Base-by-base conservation (phyloP, 345 rosid genomes). In the Dimocarpus longan region DNA sequence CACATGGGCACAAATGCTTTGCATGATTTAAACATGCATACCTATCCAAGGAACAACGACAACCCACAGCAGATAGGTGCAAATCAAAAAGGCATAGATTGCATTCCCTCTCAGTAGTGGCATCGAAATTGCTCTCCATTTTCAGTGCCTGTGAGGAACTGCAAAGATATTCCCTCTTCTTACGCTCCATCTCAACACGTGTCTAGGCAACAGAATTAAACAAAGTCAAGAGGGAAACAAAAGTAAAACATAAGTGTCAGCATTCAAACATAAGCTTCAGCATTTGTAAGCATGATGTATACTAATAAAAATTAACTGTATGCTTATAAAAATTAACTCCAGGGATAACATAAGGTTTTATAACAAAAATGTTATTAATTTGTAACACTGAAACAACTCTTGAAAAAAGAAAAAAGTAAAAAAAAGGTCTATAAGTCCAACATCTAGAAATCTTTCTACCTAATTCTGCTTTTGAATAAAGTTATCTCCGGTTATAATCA, bases 31-130 rank as follows among this genome's bases (percentile, higher is more conserved):
- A 87, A 85, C 99, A 97, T 64, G 92, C 88, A 81, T 90, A 94
- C 87, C 81, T 94, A 83, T 97, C 98, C 9, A 98, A 92, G 68
- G 96, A 97, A 83, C 98, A 97, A 52, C 54, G 90, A 81, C 99
- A 97, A 76, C 98, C 98, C 19, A 87, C 98, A n/a, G 99, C 99
- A 71, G 99, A 97, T 26, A 94, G 89, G 86, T 94, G 99, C 90
- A 97, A 83, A 88, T 97, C 98, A 71, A 94, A 97, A 83, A 89
- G 89, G 84, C 99, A 97, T 68, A 93, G 67, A 74, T 87, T 86
- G 82, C 99, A 97, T 83, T 97, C 99, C 82, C 96, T 92, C 90
- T 97, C 98, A 21, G 86, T 87, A 46, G 92, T 81, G 76, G 98
- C 91, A 88, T 94, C 99, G 65, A 97, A 97, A 82, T 86, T 87